A percentile compares a stretch with the other conserved stretches of the same genome.
These are phyloP conservation scores for Laetiporus sulphureus DNA, from an alignment of 1,284 basidiomycete species.

Conservation along the genomic window DNA sequence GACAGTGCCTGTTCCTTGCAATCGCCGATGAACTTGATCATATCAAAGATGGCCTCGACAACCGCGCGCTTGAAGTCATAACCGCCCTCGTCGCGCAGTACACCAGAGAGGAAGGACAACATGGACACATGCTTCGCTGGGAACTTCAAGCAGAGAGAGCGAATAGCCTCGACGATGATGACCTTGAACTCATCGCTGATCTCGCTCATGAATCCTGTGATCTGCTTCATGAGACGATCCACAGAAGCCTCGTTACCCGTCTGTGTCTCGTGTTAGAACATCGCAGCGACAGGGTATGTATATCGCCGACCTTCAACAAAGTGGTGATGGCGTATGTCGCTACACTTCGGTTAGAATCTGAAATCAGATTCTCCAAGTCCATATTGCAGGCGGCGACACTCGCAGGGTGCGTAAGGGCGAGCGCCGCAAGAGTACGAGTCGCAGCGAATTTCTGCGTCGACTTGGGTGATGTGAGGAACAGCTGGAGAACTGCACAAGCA, in stretches of 20 bases:
- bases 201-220: conserved; percentile 98
- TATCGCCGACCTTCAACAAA: conserved; percentile 72
- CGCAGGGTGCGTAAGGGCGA: conserved; percentile 78
- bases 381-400: conserved; percentile 94
- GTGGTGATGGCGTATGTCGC: conserved; percentile 99
- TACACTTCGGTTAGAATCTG: conserved; percentile 93
- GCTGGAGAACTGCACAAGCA: conserved; percentile 64
- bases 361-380: conserved; percentile 96
- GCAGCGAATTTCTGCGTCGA: conserved; percentile 96
- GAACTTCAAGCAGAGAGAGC: conserved; percentile 98
- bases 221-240: conserved; percentile 99
- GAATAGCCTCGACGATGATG: conserved; percentile 98
- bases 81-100: conserved; percentile 94
- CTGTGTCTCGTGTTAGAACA: conserved; percentile 27
- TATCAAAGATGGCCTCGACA: conserved; percentile 99
- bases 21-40: conserved; percentile 97
- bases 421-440: conserved; percentile 88
- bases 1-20: conserved; percentile 96
- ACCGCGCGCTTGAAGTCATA: conserved; percentile 99
- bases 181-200: conserved; percentile 99
- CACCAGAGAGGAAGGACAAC: conserved; percentile 91
- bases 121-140: conserved; percentile 93
- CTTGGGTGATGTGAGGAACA: conserved; percentile 92
- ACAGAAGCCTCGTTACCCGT: conserved; percentile 99
- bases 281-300: neutral